These are phyloP conservation scores for Sporothrix euskadiensis DNA, from an alignment of 2,329 filamentous ascomycete genomes.

Conservation along the genomic window DNA sequence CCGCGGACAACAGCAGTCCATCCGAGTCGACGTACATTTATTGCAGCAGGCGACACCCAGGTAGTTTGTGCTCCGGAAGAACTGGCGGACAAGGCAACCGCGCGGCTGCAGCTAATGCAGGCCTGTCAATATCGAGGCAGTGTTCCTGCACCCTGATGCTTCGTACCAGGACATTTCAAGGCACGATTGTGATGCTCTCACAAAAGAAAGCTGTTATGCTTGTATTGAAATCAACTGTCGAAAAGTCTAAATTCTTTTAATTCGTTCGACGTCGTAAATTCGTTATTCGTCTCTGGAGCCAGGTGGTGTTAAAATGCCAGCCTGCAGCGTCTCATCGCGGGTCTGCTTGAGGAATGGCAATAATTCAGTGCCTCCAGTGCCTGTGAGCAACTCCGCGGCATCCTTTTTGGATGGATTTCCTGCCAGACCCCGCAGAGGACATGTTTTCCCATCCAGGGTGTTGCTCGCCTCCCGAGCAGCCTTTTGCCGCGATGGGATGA, in stretches of 20 bases:
- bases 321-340: conserved; percentile 70
- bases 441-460: neutral
- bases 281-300: neutral
- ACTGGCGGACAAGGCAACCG: too few relatives aligned
- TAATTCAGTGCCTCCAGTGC: conserved; percentile 83
- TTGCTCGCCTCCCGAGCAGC: neutral
- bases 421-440: conserved; percentile 47
- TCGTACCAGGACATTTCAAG: neutral
- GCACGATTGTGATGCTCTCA: neutral
- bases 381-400: conserved; percentile 54
- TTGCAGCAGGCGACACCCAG: neutral
- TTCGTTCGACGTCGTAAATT: neutral
- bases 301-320: neutral
- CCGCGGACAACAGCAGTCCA: conserved; percentile 9
- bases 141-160: neutral
- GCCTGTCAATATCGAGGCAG: neutral
- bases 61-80: too few relatives aligned
- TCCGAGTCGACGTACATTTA: neutral
- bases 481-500: conserved; percentile 68
- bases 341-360: conserved; percentile 89
- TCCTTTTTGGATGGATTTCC: neutral
- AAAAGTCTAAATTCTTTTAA: neutral
- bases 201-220: too few relatives aligned
- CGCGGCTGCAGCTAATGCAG: too few relatives aligned
- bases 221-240: too few relatives aligned